These are phyloP conservation scores for Citrus medica DNA, from an alignment of 345 rosid genomes.

Conservation along the genomic window DNA sequence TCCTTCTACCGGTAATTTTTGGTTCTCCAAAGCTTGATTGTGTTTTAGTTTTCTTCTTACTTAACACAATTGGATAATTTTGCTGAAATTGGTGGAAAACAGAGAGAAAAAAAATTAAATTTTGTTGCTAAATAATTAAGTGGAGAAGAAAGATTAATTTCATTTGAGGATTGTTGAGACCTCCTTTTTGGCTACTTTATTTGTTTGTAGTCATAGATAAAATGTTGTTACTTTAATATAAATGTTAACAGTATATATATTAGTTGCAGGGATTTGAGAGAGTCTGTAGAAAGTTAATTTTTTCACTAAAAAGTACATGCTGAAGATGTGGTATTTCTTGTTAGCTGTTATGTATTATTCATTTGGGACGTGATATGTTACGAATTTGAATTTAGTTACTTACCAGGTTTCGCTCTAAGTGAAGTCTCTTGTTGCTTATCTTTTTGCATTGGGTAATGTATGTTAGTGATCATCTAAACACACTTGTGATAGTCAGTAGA, in stretches of 20 bases:
- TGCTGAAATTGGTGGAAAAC: background rate
- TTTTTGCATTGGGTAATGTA: background rate
- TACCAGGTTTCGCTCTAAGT: background rate
- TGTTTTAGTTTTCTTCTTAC: background rate
- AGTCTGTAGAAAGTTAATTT: background rate
- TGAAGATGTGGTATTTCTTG: background rate
- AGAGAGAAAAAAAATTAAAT: background rate
- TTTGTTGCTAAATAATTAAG: background rate
- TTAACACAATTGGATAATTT: background rate
- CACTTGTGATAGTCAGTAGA: background rate
- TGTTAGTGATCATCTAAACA: background rate
- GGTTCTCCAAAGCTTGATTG: background rate
- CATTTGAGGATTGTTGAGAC: background rate
- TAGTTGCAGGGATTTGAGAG: too few relatives aligned
- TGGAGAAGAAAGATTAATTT: background rate
- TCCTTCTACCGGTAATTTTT: conserved; percentile 62
- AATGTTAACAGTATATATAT: too few relatives aligned
- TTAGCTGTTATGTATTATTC: background rate
- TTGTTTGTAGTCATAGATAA: background rate
- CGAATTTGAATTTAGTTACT: background rate
- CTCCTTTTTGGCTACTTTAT: background rate
- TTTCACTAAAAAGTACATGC: background rate
- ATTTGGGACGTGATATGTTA: background rate
- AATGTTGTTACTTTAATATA: background rate
- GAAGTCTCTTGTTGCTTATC: background rate